Base-by-base conservation (phyloP, 495 filamentous ascomycete species). In the Talaromyces liani region DNA sequence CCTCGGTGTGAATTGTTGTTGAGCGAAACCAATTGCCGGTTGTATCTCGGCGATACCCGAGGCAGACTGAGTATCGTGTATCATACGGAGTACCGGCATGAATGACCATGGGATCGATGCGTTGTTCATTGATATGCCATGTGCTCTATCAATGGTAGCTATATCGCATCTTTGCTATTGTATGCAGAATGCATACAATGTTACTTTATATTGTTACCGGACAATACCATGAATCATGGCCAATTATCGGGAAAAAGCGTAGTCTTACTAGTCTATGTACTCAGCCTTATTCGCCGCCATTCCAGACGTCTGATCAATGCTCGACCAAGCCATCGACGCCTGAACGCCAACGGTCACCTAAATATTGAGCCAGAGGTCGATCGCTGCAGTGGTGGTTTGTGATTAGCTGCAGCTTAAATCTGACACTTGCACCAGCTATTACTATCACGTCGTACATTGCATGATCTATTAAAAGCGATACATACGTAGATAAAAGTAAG, bases 41-140 rank as follows among this genome's bases (percentile, higher is more conserved):
- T 22, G 49, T 29, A 56, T 56, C 12, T 24, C 27, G 22, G 53
- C 22, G 20, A 25, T 6, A 29, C 53, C 53, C 53, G 53, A 56
- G 53, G 53, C 20, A 56, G 12, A 25, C 18, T 2, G 49, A 54
- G 14, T 12, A 29, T 56, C 24, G 3, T 56, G 27, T 56, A 56
- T 24, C 51, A 2, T 27, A 27, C 27, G 27, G 27, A 27, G 29
- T 31, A 31, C 29, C 29, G 29, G 29, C 20, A 5, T 7, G 24
- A 25, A 20, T 56, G 27, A 29, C 22, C 45, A 49, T 22, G 53
- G 22, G 53, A 56, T 56, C 53, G 53, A 56, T 56, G 53, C 53
- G 53, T 56, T 56, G 53, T 56, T 56, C 49, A 54, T 5, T 6
- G 53, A 25, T 10, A 56, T 56, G 53, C 53, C 53, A 56, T 56